phyloP scores from a whole-genome alignment of 768 basidiomycete genomes.

The Hygrophoropsis aurantiaca region DNA sequence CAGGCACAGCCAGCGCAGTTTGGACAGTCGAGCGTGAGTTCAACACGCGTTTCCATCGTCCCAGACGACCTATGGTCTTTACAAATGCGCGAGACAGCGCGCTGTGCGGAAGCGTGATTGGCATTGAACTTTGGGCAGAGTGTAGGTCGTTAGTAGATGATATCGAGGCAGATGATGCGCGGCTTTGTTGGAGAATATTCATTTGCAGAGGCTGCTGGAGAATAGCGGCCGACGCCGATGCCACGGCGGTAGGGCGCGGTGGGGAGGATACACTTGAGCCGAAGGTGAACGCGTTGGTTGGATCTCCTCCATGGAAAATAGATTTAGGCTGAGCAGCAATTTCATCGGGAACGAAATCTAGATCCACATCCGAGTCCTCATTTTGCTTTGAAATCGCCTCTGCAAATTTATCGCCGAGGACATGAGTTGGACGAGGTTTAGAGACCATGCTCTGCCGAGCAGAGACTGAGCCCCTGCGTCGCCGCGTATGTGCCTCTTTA shows the following conservation, averaged over 20 bases:
- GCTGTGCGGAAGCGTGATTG: conserved; percentile 52
- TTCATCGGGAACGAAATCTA: conserved; percentile 69
- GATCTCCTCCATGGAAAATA: conserved; percentile 39
- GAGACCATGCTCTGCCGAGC: conserved; percentile 27
- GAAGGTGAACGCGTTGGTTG: conserved; percentile 45
- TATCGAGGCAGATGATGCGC: conserved; percentile 27
- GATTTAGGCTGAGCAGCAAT: conserved; percentile 28
- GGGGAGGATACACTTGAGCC: conserved; percentile 28
- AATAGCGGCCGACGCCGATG: conserved; percentile 58
- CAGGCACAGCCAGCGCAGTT: conserved; percentile 33
- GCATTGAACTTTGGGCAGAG: conserved; percentile 34
- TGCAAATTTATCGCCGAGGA: conserved; percentile 67
- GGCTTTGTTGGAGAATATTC: conserved; percentile 49
- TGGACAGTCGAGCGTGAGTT: conserved; percentile 43
- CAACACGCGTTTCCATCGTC: conserved; percentile 79
- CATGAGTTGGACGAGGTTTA: conserved; percentile 40
- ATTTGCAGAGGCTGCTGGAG: conserved; percentile 61
- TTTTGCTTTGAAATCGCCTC: conserved; percentile 47
- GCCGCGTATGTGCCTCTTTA: conserved; percentile 61
- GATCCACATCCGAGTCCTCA: conserved; percentile 71
- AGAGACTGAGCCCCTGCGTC: conserved; percentile 26
- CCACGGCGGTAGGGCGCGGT: conserved; percentile 45
- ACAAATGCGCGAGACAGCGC: conserved; percentile 74
- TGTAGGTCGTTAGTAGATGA: conserved; percentile 5
- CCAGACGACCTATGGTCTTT: conserved; percentile 79